phyloP scores from a whole-genome alignment of 169 alveolate genomes.

The Besnoitia besnoiti region DNA sequence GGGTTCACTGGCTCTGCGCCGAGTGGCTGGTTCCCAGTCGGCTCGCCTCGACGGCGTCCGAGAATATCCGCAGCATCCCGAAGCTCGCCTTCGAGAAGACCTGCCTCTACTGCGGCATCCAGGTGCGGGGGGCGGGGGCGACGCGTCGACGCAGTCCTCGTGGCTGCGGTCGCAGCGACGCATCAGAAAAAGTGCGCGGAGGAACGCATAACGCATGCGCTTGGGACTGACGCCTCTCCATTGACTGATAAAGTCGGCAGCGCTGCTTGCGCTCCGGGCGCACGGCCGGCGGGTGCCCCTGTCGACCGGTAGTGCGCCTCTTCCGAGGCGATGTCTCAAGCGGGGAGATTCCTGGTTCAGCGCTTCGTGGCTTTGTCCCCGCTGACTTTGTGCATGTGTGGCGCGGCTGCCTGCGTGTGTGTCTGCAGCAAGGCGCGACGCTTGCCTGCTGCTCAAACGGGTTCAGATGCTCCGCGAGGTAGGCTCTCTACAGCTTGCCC shows the following conservation, averaged over 20 bases:
- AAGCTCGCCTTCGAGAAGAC: conserved; percentile 53
- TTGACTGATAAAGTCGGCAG: too few relatives aligned
- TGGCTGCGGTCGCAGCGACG: too few relatives aligned
- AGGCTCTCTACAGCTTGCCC: too few relatives aligned
- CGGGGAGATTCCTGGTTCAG: not conserved
- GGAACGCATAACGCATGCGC: too few relatives aligned
- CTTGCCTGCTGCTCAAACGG: conserved; percentile 52
- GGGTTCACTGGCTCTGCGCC: conserved; percentile 57
- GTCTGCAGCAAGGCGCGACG: conserved; percentile 65
- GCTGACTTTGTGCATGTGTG: not conserved
- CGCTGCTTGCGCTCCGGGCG: too few relatives aligned
- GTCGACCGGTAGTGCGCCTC: too few relatives aligned
- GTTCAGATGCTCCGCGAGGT: conserved; percentile 55
- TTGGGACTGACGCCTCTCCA: too few relatives aligned
- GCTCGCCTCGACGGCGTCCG: conserved; percentile 35
- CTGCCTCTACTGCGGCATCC: conserved; percentile 54
- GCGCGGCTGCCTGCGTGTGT: not conserved
- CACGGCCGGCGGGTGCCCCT: too few relatives aligned
- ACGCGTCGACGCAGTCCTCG: too few relatives aligned
- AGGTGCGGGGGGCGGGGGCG: not conserved
- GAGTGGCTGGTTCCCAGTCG: conserved; percentile 56
- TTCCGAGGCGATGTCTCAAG: not conserved
- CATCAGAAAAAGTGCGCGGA: too few relatives aligned
- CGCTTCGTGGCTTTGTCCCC: not conserved
- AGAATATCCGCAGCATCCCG: conserved; percentile 49